Conservation (phyloP, 768 basidiomycete genomes). For the Agrocybe pediades region DNA sequence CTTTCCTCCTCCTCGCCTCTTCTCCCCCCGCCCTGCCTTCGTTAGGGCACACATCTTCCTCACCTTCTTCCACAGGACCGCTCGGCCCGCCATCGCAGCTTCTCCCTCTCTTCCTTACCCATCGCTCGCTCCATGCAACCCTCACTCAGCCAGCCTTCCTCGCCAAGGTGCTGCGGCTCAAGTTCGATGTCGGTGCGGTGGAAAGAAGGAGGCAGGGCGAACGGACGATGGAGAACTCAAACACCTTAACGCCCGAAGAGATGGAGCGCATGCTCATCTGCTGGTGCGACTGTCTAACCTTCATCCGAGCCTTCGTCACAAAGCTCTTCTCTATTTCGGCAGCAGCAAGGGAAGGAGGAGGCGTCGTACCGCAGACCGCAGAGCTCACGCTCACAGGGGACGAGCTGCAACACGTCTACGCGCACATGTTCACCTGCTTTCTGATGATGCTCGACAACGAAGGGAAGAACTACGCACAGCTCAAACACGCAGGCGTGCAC, state of each 20-base stretch:
- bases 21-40: no score
- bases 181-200: conserved; percentile 58
- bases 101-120: conserved; percentile 50
- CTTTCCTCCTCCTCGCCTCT: conserved; percentile 44
- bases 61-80: no score
- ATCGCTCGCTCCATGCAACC: conserved; percentile 34
- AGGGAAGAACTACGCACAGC: conserved; percentile 60
- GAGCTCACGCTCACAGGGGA: conserved; percentile 26
- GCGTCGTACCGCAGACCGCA: conserved; percentile 33
- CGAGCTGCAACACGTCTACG: conserved; percentile 25
- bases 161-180: conserved; percentile 51
- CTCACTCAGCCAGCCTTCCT: conserved; percentile 45
- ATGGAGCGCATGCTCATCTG: not conserved
- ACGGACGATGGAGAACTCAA: no score
- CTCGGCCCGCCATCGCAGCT: conserved; percentile 50
- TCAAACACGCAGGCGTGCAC: conserved; percentile 52
- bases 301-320: conserved; percentile 28
- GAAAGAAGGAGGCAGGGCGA: no score
- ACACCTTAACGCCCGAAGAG: not conserved
- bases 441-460: conserved; percentile 69
- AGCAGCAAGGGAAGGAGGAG: conserved; percentile 37
- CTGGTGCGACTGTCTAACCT: conserved; percentile 41
- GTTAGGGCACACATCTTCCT: no score
- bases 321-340: no score
- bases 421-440: conserved; percentile 49